phyloP scores from a whole-genome alignment of 2,329 filamentous ascomycete species.

The Nothophoma quercina region DNA sequence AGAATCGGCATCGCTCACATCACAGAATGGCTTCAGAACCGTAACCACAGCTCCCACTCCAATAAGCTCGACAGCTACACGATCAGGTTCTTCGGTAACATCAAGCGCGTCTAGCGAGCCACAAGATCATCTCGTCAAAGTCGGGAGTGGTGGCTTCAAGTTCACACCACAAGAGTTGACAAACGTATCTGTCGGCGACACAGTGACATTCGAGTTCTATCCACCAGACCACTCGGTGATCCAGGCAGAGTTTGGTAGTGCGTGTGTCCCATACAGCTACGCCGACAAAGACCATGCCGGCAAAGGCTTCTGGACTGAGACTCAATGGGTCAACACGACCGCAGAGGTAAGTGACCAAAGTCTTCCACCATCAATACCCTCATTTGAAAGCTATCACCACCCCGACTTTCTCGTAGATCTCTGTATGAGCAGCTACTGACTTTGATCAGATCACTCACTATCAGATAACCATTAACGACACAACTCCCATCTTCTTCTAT shows the following conservation, averaged over 20 bases:
- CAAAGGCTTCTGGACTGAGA: slow-evolving; percentile 44
- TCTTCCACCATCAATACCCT: neutral
- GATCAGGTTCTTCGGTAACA: slow-evolving; percentile 7
- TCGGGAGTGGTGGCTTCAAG: slow-evolving; percentile 45
- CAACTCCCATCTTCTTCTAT: slow-evolving; percentile 50
- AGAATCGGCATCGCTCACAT: neutral
- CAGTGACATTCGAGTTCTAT: slow-evolving; percentile 49
- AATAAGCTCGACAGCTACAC: neutral
- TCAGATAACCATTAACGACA: slow-evolving; percentile 46
- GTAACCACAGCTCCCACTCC: neutral
- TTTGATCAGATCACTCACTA: slow-evolving; percentile 33
- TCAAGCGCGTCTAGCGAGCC: slow-evolving; percentile 30
- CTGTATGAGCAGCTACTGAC: slow-evolving; percentile 11
- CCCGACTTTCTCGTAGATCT: no score
- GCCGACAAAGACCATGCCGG: slow-evolving; percentile 31
- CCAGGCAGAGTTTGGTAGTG: slow-evolving; percentile 47
- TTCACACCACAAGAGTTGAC: slow-evolving; percentile 49
- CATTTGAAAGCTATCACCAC: neutral
- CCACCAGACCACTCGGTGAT: slow-evolving; percentile 55
- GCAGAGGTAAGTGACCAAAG: slow-evolving; percentile 32
- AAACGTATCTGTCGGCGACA: slow-evolving; percentile 50
- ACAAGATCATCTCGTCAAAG: slow-evolving; percentile 45
- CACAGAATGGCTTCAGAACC: neutral
- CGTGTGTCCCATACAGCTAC: slow-evolving; percentile 52
- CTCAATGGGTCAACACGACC: slow-evolving; percentile 32